Evolutionary conservation across 768 basidiomycete species (phyloP), one percentile per base, ranked within the genome.

Genomic region (Mycena polygramma): DNA sequence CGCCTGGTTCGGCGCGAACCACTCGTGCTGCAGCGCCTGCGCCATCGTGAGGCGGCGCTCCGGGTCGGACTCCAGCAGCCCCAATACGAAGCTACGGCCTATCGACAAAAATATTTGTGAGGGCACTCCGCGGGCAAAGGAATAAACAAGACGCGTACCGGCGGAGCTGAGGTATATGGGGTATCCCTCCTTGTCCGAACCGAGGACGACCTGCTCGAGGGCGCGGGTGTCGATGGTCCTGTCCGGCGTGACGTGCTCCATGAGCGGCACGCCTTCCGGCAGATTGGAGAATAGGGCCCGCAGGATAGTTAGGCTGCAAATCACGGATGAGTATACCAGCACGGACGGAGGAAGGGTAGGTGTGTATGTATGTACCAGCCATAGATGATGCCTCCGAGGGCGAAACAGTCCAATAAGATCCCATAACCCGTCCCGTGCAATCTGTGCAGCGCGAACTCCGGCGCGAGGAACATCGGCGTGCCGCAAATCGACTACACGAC

Each of bases 381-480:
- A 75, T 91, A 99, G 1, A 97, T 89, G 57, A 98, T 96, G 22
- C 97, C 94, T 4, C 97, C 97, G 14, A 94, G 88, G 52, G 95
- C 95, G 95, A 95, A 99, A 69, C 93, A 95, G 77, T 99, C 97
- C 60, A 98, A 96, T 26, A 91, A 82, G 65, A 91, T 88, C 75
- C 92, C 90, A 75, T 99, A 99, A 3, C 96, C 96, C 60, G 88
- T 60, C 1, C 57, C 30, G n/a, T 61, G 10, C 19, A 39, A 19
- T 48, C 54, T 46, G 36, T 70, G 49, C 2, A 30, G 26, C 7
- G 9, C 92, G 26, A 99, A 93, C 74, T 98, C 97, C 1, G 95
- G 95, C 1, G 96, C 96, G 3, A 97, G 89, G 77, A 98, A 98
- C 74, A 89, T 90, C 0, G 97, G 96, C 0, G 97, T 99, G 3